Base-by-base conservation (phyloP, 1,139 yeast genomes). In the Pneumocystis carinii region DNA sequence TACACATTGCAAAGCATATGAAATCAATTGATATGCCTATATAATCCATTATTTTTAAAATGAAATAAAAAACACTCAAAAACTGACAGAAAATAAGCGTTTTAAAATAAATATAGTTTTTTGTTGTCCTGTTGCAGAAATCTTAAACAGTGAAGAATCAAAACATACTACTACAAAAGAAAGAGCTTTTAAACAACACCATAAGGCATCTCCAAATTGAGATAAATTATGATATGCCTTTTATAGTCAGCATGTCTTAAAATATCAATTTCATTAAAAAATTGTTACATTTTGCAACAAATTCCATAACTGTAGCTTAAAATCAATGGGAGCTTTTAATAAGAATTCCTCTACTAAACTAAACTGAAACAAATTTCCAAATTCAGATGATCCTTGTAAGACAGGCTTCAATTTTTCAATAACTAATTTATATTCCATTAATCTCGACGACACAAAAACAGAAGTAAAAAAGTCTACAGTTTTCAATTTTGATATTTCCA, bases 241-340 rank as follows among this genome's bases (percentile, higher is more conserved):
- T 14, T 17, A 19, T 14, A 41, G 36, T 17, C 56, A 62, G 19
- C 64, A 63, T 7, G 67, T 37, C 38, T 67, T 53, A 84, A 72
- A 14, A 81, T 71, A 1, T 71, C 71, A 15, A 85, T 66, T 10
- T 82, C 81, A 55, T 77, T 72, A 62, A 81, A 80, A 69, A 85
- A 81, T 0, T 89, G 89, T n/a, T 72, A 70, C 64, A 19, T 41
- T 41, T 12, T 17, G 53, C 29, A 41, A 12, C 32, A 87, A 78
- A 60, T 82, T 81, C 97, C 97, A 90, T 2, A 92, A 75, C 64
- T 83, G 83, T 53, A 89, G 75, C 64, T 81, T 82, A 73, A 90
- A 79, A 53, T 83, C 85, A 27, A 86, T 76, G 0, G 92, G 82
- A 0, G 95, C 83, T 15, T 76, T 76, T 1, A 76, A 75, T 27